Percentiles rank a stretch among this genome's conserved stretches.
Evolutionary conservation across 768 basidiomycete species (phyloP).

Genomic region (Nevesoporus exiguus): DNA sequence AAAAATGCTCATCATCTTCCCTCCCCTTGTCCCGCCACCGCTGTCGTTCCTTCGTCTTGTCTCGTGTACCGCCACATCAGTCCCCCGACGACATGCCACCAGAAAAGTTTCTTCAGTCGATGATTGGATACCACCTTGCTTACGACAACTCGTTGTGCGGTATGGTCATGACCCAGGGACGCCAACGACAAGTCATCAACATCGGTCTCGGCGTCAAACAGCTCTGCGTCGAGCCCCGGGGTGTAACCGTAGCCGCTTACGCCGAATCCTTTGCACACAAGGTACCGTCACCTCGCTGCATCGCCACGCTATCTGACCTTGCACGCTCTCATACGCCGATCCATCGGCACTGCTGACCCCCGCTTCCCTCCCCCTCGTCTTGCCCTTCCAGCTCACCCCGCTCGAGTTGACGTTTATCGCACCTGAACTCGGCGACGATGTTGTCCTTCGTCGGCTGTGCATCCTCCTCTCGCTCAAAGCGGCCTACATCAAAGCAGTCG

Average conservation of each 20-base stretch:
- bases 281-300: slow-evolving; percentile 37
- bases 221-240: slow-evolving; percentile 57
- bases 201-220: slow-evolving; percentile 80
- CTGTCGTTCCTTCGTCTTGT: not conserved
- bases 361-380: not conserved
- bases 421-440: slow-evolving; percentile 53
- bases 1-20: slow-evolving; percentile 2
- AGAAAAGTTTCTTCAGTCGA: slow-evolving; percentile 62
- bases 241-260: slow-evolving; percentile 57
- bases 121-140: slow-evolving; percentile 77
- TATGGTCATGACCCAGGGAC: slow-evolving; percentile 85
- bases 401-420: slow-evolving; percentile 53
- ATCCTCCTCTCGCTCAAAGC: slow-evolving; percentile 78
- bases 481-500: slow-evolving; percentile 81
- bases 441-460: slow-evolving; percentile 68
- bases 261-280: slow-evolving; percentile 74
- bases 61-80: slow-evolving; percentile 24
- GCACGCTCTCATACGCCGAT: too few species aligned
- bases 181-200: slow-evolving; percentile 70
- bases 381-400: slow-evolving; percentile 35
- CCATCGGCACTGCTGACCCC: not conserved
- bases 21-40: not conserved
- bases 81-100: slow-evolving; percentile 59
- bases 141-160: slow-evolving; percentile 68
- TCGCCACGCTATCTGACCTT: not conserved